phyloP scores from a whole-genome alignment of 1,284 basidiomycete genomes.

The Cryptococcus depauperatus region DNA sequence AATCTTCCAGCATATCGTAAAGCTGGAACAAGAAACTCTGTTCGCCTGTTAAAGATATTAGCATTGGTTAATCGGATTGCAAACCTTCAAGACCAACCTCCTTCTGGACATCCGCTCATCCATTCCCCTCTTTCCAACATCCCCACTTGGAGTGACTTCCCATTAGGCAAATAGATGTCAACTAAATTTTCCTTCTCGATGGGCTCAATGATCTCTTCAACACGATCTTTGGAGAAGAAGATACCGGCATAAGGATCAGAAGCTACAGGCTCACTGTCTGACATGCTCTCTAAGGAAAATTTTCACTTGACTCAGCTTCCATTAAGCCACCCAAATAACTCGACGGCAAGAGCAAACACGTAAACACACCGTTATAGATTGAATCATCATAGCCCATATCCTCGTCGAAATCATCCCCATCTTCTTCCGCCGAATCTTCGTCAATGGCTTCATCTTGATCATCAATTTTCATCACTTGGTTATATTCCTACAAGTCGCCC shows the following conservation, averaged over 20 bases:
- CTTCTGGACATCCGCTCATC: conserved; percentile 94
- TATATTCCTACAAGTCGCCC: conserved; percentile 1
- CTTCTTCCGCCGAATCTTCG: conserved; percentile 13
- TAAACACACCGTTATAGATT: conserved; percentile 1
- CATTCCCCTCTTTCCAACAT: conserved; percentile 81
- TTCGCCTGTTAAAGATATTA: conserved; percentile 52
- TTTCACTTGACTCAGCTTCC: neutral
- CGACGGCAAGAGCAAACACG: neutral
- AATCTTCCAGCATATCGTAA: conserved; percentile 62
- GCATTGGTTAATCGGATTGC: neutral
- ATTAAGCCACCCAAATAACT: neutral
- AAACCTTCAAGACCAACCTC: conserved; percentile 36
- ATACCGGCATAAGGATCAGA: conserved; percentile 82
- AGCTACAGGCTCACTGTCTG: conserved; percentile 8
- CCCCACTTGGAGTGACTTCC: conserved; percentile 29
- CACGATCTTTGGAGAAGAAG: conserved; percentile 83
- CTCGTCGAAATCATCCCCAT: conserved; percentile 37
- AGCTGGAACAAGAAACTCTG: conserved; percentile 78
- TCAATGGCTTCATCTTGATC: conserved; percentile 7
- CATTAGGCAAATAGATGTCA: neutral
- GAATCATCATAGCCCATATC: conserved; percentile 27
- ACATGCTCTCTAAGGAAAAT: neutral
- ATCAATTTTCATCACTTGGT: neutral
- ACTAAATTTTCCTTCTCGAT: conserved; percentile 52
- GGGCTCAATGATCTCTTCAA: conserved; percentile 70